Evolutionary conservation across 1,284 basidiomycete genomes (phyloP), one percentile per base, ranked within the genome.

Genomic region (Trametes pubescens): DNA sequence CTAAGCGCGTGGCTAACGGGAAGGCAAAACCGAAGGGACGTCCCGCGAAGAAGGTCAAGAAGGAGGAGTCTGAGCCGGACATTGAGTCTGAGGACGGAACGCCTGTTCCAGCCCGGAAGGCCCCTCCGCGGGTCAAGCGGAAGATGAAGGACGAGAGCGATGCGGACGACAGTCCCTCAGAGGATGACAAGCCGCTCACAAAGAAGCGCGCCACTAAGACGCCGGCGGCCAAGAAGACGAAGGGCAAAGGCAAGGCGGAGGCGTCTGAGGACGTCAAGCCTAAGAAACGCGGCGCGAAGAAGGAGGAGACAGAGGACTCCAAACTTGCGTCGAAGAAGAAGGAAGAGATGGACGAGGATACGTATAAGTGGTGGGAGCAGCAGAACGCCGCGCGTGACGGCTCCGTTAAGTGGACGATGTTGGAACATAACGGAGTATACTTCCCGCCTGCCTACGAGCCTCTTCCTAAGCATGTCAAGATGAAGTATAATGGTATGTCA

Each of bases 401-500:
- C 6, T 83, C 88, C 32, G 82, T 87, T 68, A 96, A 99, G 78
- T 99, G 98, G 98, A 87, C 87, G 59, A 96, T 93, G 11, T 85
- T 99, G 52, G 90, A 95, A 74, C 98, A 99, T 79, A 91, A 88
- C 69, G 98, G 96, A 55, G 96, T 99, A 40, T 86, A 96, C 68
- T 99, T 99, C 80, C 97, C 98, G 64, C 95, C 96, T 53, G 90
- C 94, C 0, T 99, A 99, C 75, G 89, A 95, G 68, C 88, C 93
- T 11, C 81, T 99, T 51, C 96, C 98, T 1, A 80, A 84, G 32
- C 74, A 89, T 72, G 88, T 99, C 77, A 98, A 94, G 84, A 95
- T 99, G 93, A 94, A 92, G 75, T 99, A 99, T 78, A 88, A 97
- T 69, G 97, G 96, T 94, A 74, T 61, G 83, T 75, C 5, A 4